phyloP scores from a whole-genome alignment of 345 rosid species.

The Heritiera littoralis region DNA sequence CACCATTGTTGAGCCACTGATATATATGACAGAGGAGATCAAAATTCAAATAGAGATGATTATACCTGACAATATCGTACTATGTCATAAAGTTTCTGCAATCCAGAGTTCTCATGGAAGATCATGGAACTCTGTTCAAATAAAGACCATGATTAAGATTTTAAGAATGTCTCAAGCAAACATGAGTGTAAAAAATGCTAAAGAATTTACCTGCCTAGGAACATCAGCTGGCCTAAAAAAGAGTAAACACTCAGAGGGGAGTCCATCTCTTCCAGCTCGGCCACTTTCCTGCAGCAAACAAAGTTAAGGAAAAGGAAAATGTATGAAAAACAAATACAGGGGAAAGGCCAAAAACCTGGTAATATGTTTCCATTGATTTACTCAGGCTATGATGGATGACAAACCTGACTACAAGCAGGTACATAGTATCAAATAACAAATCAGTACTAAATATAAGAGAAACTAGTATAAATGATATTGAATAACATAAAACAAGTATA shows the following conservation, averaged over 20 bases:
- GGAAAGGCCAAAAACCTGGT: conserved; percentile 60
- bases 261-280: conserved; percentile 97
- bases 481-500: not conserved
- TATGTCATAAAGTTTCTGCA: conserved; percentile 89
- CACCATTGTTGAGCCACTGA: conserved; percentile 1
- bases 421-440: conserved; percentile 16
- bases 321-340: conserved; percentile 8
- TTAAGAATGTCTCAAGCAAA: conserved; percentile 1
- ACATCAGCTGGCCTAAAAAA: conserved; percentile 85
- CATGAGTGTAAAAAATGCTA: not conserved
- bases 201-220: conserved; percentile 75
- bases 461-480: not conserved
- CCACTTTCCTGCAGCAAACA: conserved; percentile 79
- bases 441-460: not conserved
- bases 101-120: conserved; percentile 89
- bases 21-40: not conserved
- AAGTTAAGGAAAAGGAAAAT: conserved; percentile 23
- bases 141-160: conserved; percentile 15
- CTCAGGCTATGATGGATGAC: conserved; percentile 99
- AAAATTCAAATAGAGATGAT: not conserved
- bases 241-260: conserved; percentile 85
- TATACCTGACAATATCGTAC: conserved; percentile 91
- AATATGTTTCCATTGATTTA: conserved; percentile 98
- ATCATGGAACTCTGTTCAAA: conserved; percentile 91
- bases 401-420: conserved; percentile 82